These are phyloP conservation scores for Phaeosphaeria sp. DNA, from an alignment of 2,329 filamentous ascomycete species.

Conservation along the genomic window DNA sequence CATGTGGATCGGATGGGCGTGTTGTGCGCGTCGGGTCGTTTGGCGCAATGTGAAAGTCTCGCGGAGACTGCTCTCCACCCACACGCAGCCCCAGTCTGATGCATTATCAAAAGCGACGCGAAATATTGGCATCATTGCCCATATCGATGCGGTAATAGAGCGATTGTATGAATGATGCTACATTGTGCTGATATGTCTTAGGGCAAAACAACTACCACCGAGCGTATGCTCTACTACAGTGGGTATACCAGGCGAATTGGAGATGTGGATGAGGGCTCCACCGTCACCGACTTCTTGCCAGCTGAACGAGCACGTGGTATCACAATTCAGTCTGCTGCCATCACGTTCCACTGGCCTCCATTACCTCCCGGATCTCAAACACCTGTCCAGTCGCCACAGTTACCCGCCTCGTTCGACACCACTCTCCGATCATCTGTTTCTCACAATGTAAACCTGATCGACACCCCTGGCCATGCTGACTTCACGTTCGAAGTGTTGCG, in stretches of 20 bases:
- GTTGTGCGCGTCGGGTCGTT: conserved; percentile 42
- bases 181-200: conserved; percentile 31
- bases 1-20: conserved; percentile 45
- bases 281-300: conserved; percentile 94
- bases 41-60: conserved; percentile 39
- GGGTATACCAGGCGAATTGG: conserved; percentile 87
- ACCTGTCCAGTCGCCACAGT: conserved; percentile 26
- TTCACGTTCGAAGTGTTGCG: conserved; percentile 96
- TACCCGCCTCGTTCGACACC: conserved; percentile 38
- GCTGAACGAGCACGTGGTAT: conserved; percentile 92
- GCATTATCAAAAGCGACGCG: conserved; percentile 73
- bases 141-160: conserved; percentile 81
- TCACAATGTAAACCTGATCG: conserved; percentile 69
- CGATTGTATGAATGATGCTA: not conserved
- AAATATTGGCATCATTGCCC: conserved; percentile 98
- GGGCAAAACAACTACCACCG: conserved; percentile 97
- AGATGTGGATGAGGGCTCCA: conserved; percentile 96
- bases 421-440: conserved; percentile 58
- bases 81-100: conserved; percentile 24
- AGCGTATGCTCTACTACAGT: conserved; percentile 98
- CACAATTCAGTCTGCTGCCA: conserved; percentile 96
- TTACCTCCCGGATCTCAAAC: conserved; percentile 47
- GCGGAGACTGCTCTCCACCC: conserved; percentile 39
- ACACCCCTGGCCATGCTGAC: conserved; percentile 95
- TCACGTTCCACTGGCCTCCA: conserved; percentile 92